Percentiles rank a stretch among this genome's conserved stretches.
phyloP scores from a whole-genome alignment of 371 early-diverging fungal genomes.

The Funneliformis caledonium region DNA sequence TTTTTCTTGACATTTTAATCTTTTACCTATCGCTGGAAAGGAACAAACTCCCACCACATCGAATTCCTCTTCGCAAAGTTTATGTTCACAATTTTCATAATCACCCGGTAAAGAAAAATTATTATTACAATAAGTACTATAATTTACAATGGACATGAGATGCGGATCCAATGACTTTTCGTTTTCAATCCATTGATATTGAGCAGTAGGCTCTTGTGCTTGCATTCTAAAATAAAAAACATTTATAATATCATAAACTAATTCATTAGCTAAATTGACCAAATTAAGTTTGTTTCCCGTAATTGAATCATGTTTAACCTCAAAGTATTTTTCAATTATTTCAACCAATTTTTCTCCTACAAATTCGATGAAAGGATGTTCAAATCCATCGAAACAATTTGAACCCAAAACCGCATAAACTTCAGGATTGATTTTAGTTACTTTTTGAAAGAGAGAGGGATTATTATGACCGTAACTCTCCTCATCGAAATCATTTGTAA shows the following conservation, averaged over 20 bases:
- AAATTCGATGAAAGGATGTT: conserved; percentile 18
- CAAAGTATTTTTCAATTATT: not conserved
- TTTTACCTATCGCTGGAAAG: conserved; percentile 1
- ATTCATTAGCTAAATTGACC: not conserved
- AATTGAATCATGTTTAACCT: not conserved
- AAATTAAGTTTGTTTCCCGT: not conserved
- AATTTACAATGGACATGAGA: not conserved
- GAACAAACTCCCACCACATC: not conserved
- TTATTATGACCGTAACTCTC: too few species aligned
- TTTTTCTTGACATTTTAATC: not conserved
- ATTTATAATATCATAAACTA: conserved; percentile 13
- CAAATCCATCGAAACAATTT: conserved; percentile 16
- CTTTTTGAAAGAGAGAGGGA: not conserved
- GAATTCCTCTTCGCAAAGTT: not conserved
- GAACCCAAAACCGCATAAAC: conserved; percentile 7
- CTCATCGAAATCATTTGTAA: not conserved
- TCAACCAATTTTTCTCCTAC: not conserved
- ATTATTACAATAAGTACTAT: not conserved
- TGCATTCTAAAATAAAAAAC: conserved; percentile 17
- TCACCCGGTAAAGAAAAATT: too few species aligned
- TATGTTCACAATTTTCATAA: too few species aligned
- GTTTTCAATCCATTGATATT: conserved; percentile 5
- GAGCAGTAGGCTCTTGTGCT: not conserved
- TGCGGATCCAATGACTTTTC: not conserved
- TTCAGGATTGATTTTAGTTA: conserved; percentile 1